Percentiles rank a stretch among this genome's conserved stretches.
These are phyloP conservation scores for Penicillium egyptiacum DNA, from an alignment of 495 filamentous ascomycete species.

Conservation along the genomic window DNA sequence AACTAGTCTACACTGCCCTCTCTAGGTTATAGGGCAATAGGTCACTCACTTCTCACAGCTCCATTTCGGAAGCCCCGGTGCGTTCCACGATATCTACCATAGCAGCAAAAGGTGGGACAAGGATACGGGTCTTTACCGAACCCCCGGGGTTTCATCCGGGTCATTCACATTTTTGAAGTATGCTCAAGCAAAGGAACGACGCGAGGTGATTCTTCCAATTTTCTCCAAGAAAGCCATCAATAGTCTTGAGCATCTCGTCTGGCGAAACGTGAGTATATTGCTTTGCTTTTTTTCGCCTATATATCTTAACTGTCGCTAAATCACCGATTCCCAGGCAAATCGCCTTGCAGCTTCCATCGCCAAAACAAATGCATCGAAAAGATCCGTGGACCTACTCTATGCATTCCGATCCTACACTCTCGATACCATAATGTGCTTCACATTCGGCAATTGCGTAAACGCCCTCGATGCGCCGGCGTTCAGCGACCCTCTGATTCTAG, in stretches of 20 bases:
- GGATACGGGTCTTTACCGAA: slow-evolving; percentile 8
- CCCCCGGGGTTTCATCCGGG: slow-evolving; percentile 3
- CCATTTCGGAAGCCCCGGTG: slow-evolving; percentile 7
- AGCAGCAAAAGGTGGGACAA: slow-evolving; percentile 12
- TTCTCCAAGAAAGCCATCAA: slow-evolving; percentile 11
- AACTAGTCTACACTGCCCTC: neutral
- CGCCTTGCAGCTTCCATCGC: slow-evolving; percentile 6
- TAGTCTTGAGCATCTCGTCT: slow-evolving; percentile 8
- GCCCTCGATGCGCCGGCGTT: slow-evolving; percentile 6
- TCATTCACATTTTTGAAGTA: slow-evolving; percentile 9
- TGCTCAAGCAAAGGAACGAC: slow-evolving; percentile 8
- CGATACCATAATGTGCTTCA: slow-evolving; percentile 12
- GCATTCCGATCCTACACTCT: slow-evolving; percentile 10
- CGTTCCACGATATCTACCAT: slow-evolving; percentile 11
- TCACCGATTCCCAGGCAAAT: neutral
- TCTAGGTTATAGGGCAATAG: neutral
- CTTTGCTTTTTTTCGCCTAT: neutral
- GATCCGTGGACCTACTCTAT: slow-evolving; percentile 4
- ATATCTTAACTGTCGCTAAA: neutral
- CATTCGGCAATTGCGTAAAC: slow-evolving; percentile 8
- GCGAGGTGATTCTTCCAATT: slow-evolving; percentile 8
- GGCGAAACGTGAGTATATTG: slow-evolving; percentile 6
- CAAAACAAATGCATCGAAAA: slow-evolving; percentile 4
- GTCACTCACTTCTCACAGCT: neutral
- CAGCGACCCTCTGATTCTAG: slow-evolving; percentile 10